Conservation (phyloP, 805 yeast genomes). For the Kuraishia piskuri region DNA sequence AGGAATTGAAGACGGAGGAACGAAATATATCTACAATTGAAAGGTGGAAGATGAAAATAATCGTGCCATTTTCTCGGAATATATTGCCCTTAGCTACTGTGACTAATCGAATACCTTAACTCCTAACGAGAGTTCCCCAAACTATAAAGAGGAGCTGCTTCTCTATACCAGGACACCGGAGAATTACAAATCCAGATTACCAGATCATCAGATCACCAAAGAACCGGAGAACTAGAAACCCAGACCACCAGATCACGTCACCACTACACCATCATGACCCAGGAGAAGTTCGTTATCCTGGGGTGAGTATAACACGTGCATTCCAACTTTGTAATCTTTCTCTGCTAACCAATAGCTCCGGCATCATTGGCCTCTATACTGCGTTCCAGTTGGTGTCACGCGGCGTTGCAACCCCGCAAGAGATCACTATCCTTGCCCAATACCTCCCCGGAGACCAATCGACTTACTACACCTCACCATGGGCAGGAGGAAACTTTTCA, state of each 20-base stretch:
- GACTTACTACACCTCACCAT: conserved; percentile 68
- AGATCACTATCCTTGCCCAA: conserved; percentile 54
- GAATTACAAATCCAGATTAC: no score
- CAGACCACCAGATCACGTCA: no score
- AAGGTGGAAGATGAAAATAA: no score
- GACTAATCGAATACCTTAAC: no score
- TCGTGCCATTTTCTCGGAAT: no score
- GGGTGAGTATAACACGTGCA: background rate
- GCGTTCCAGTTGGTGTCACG: conserved; percentile 37
- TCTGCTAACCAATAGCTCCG: conserved; percentile 35
- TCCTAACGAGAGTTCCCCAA: no score
- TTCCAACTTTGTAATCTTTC: background rate
- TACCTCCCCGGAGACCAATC: conserved; percentile 75
- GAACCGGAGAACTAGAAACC: no score
- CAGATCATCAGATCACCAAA: no score
- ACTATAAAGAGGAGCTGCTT: no score
- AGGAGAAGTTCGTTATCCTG: conserved; percentile 1
- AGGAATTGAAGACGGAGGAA: no score
- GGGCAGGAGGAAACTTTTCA: conserved; percentile 65
- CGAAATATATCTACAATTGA: no score
- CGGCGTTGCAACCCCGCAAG: conserved; percentile 23
- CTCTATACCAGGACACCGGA: background rate
- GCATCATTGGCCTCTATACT: conserved; percentile 63
- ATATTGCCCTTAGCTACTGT: no score
- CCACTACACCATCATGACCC: background rate